phyloP scores from a whole-genome alignment of 371 early-diverging fungal species.

The Haplosporangium sp. region DNA sequence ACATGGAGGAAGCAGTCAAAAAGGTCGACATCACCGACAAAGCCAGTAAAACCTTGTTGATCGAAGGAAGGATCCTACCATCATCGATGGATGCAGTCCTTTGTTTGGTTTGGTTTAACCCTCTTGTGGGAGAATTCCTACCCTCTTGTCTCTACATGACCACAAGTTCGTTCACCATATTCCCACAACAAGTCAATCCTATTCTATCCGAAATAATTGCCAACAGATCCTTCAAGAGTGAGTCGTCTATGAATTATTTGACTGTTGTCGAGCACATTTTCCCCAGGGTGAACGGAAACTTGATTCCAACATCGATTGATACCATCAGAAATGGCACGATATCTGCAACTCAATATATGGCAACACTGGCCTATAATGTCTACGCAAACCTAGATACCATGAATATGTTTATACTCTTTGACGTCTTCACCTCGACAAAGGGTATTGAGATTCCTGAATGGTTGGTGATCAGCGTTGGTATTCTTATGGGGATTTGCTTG shows the following conservation, averaged over 20 bases:
- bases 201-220: neutral
- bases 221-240: no score
- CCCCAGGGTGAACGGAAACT: neutral
- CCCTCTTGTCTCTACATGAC: neutral
- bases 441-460: constrained; percentile 1
- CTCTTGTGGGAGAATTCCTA: neutral
- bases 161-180: neutral
- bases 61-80: neutral
- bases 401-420: neutral
- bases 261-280: neutral
- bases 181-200: neutral
- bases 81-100: neutral
- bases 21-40: neutral
- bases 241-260: neutral
- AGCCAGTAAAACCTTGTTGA: neutral
- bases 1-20: neutral
- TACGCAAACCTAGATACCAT: neutral
- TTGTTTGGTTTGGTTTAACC: neutral
- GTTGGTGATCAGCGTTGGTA: neutral
- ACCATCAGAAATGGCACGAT: neutral
- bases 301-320: neutral
- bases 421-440: neutral
- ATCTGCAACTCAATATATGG: neutral
- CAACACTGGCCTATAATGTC: neutral
- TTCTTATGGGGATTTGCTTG: neutral